Base-by-base conservation (phyloP, 371 early-diverging fungal species). In the Mucor piriformis region DNA sequence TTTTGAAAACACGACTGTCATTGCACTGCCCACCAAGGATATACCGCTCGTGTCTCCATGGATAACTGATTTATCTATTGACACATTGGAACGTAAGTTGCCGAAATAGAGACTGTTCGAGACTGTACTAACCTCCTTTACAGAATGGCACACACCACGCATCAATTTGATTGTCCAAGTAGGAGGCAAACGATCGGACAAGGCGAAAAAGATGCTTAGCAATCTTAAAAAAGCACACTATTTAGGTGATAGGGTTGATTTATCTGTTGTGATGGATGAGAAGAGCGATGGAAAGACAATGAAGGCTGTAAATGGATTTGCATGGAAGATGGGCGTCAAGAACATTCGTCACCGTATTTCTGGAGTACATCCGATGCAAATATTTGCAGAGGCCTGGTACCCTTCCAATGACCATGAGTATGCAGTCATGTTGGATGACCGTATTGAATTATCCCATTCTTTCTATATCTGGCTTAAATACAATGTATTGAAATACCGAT, bases 351-450 rank as follows among this genome's bases (percentile, higher is more conserved):
- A 85, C 43, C 77, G 87, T 1, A 83, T 87, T 44, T 69, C 71
- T 42, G 61, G 73, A 49, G 74, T 77, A 15, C 81, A 84, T 49
- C 66, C 70, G 13, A 76, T 83, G 76, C 70, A 82, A 23, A 69
- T 82, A 0, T 81, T 84, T 43, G 83, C 79, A 1, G 88, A 87
- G 68, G 66, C 85, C 1, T 87, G 85, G 87, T 86, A 86, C 53
- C 87, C 88, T 8, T 58, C 70, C n/a, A 69, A 70, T 12, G 61
- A 81, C 42, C 50, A 86, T 63, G 84, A 86, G 25, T 87, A 85
- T 49, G 85, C 80, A 0, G 72, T 87, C 27, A 37, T 86, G 8
- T 49, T 87, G 10, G 83, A 86, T 40, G 81, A 82, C 51, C 74
- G 74, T 40, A 59, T 85, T 8, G 85, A 87, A 46, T 69, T 87